Percentiles rank a stretch among this genome's conserved stretches.
Conservation (phyloP, 1,284 basidiomycete species). For the Takashimella tepidaria region DNA sequence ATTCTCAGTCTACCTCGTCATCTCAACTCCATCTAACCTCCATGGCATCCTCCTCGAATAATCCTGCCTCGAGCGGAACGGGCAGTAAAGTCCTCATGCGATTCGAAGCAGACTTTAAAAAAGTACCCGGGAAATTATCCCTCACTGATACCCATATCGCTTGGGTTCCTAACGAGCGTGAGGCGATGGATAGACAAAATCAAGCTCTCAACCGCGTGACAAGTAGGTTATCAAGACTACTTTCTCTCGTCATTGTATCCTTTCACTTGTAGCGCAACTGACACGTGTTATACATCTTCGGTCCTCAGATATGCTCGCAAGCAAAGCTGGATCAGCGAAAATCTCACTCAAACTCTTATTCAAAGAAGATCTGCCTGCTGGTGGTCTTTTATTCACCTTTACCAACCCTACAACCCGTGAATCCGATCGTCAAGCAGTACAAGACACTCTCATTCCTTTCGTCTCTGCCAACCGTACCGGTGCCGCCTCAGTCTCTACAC, state of each 20-base stretch:
- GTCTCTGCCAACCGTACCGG: constrained; percentile 35
- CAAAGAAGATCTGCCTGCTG: constrained; percentile 41
- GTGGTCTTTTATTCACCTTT: constrained; percentile 45
- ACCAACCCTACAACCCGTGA: constrained; percentile 23
- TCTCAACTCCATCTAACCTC: no score
- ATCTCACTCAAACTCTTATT: constrained; percentile 43
- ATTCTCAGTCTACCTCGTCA: no score
- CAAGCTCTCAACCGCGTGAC: constrained; percentile 42
- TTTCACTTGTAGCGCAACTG: neutral
- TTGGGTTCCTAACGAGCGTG: constrained; percentile 36
- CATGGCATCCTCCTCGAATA: no score
- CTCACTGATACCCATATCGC: constrained; percentile 38
- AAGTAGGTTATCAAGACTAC: constrained; percentile 25
- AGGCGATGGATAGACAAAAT: constrained; percentile 39
- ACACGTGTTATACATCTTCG: no score
- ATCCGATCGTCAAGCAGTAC: constrained; percentile 37
- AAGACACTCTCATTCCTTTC: constrained; percentile 43
- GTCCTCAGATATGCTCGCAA: constrained; percentile 44
- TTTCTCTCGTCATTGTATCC: neutral
- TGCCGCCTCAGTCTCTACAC: constrained; percentile 8
- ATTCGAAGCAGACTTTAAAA: constrained; percentile 43
- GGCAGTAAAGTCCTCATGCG: no score
- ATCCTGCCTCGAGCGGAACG: no score
- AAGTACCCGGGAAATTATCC: constrained; percentile 39
- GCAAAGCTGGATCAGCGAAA: constrained; percentile 36